Evolutionary conservation across 23 red algal genomes (phyloP).

Genomic region (Gracilaria vermiculophylla): DNA sequence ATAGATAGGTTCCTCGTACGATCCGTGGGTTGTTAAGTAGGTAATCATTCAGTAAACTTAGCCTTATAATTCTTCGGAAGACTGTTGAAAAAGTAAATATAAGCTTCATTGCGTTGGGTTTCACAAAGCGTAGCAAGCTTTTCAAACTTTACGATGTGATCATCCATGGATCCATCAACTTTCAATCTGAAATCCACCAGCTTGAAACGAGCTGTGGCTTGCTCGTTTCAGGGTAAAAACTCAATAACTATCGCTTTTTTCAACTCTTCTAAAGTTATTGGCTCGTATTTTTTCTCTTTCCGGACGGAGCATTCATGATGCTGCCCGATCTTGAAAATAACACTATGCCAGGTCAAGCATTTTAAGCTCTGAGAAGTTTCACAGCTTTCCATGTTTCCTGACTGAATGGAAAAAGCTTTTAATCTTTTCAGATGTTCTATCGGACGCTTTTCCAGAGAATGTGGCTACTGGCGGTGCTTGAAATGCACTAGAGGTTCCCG

Average conservation of each 20-base stretch:
- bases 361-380: not conserved
- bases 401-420: conserved; percentile 4
- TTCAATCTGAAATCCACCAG: conserved; percentile 26
- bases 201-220: conserved; percentile 4
- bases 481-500: not conserved
- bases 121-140: not conserved
- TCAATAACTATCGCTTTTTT: not conserved
- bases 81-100: conserved; percentile 21
- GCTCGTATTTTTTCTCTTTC: conserved; percentile 2
- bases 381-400: not conserved
- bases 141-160: conserved; percentile 7
- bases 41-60: not conserved
- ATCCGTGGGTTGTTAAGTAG: not conserved
- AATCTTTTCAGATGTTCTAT: not conserved
- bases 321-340: conserved; percentile 24
- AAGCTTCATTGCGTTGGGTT: not conserved
- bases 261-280: not conserved
- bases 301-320: conserved; percentile 9
- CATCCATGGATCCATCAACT: not conserved
- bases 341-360: conserved; percentile 21
- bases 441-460: not conserved
- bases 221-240: conserved; percentile 21
- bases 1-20: not conserved
- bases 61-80: not conserved
- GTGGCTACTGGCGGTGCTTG: conserved; percentile 8